phyloP scores from a whole-genome alignment of 176 grass and related monocot species.

The Bothriochloa decipiens region DNA sequence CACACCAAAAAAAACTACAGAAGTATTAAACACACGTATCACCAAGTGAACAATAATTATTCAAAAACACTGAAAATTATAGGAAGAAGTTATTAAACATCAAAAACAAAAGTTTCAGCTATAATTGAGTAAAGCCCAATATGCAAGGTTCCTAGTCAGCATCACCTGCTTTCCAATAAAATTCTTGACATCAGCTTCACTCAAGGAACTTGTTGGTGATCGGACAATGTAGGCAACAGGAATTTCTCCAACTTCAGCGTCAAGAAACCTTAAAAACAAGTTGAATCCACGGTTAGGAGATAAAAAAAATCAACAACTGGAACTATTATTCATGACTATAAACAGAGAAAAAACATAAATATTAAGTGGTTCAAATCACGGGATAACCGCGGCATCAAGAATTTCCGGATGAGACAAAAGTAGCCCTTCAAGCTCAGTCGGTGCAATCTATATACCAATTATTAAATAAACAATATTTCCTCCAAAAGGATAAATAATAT shows the following conservation, averaged over 20 bases:
- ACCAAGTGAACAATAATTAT: no score
- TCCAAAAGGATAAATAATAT: no score
- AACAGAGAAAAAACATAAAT: neutral
- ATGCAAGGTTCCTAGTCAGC: neutral
- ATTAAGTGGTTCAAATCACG: constrained; percentile 57
- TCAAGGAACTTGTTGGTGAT: constrained; percentile 67
- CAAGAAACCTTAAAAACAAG: constrained; percentile 64
- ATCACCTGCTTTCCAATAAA: constrained; percentile 82
- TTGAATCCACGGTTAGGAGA: neutral
- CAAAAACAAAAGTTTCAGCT: neutral
- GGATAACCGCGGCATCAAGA: constrained; percentile 83
- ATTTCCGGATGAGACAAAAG: constrained; percentile 88
- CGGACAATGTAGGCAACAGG: constrained; percentile 82
- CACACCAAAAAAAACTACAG: no score
- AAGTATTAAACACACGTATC: no score
- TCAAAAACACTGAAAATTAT: no score
- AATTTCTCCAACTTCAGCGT: constrained; percentile 90
- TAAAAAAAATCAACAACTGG: constrained; percentile 7
- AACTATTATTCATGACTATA: neutral
- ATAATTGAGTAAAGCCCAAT: neutral
- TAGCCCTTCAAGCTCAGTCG: constrained; percentile 86
- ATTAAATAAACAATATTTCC: no score
- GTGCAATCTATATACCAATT: constrained; percentile 60
- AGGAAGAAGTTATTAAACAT: neutral
- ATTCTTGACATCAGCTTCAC: constrained; percentile 68